Evolutionary conservation across 345 rosid genomes (phyloP), one percentile per base, ranked within the genome.

Genomic region (Erysimum cheiranthoides): DNA sequence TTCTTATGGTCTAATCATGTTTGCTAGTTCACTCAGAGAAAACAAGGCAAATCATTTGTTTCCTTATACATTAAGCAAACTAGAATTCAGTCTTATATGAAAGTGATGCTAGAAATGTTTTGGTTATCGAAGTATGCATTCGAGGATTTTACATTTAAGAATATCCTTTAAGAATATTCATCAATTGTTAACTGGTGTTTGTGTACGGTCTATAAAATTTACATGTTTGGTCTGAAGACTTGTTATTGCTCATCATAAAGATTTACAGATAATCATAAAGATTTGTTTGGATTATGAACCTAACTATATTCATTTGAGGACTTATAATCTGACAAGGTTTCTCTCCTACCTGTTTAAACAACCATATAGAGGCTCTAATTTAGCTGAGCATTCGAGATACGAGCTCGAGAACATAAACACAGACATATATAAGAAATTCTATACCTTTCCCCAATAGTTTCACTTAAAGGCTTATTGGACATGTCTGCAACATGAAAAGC

Each of bases 401-500:
- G 61, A 64, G 6, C 56, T 13, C 21, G 58, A 73, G 35, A 16
- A 52, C 32, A 43, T 9, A 36, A 21, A 47, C 18, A 12, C 36
- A 43, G 13, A 31, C 18, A 39, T 4, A 70, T 11, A 18, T 63
- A 66, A 32, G 70, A 54, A 58, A 46, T 69, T 81, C 2, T 80
- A 21, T 21, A 94, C 98, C 99, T 87, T 86, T 78, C 97, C 99
- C 99, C 99, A 95, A 6, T 92, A 92, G 70, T 0, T 0, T 39
- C 99, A 21, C 25, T 21, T 21, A 21, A 21, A 97, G 0, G 96
- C 96, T 68, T 76, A 81, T 73, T 66, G 49, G 34, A 53, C 93
- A 88, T 80, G 71, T 80, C 83, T 80, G 97, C 87, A 95, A 59
- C 45, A 2, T 25, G 74, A 6, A 49, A 61, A 92, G 79, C 80